Base-by-base conservation (phyloP, 306 rosid genomes). In the Lagenaria siceraria region DNA sequence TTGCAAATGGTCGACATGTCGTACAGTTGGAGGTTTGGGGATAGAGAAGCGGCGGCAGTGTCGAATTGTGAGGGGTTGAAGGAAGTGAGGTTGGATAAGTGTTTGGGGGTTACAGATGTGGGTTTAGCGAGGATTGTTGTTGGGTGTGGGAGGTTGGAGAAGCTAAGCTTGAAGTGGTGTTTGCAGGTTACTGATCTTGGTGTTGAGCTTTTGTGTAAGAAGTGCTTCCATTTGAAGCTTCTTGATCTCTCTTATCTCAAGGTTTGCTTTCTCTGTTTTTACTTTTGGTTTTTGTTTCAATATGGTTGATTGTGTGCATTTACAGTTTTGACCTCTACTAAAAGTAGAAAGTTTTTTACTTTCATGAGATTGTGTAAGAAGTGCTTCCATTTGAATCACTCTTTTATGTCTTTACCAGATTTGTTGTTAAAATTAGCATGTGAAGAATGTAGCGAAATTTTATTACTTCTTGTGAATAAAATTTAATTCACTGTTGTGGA, bases 131-230 rank as follows among this genome's bases (percentile, higher is more conserved):
- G 76, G 76, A 87, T 87, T 17, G 91, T 84, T 5, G 79, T 89
- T 42, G 85, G 86, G 49, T 89, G 93, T 83, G 76, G 80, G 53
- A 71, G 0, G 0, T 83, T 89, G 83, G 89, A 87, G 84, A 84
- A 10, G 22, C 62, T 89, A 18, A 87, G 93, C 64, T 81, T 89
- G 85, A 89, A 89, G 70, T 89, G 93, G 93, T 89, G 91, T 78
- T 66, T 86, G 71, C 88, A 89, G 86, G 86, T 89, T 79, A 86
- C 93, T 84, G 89, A 87, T 86, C 71, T 89, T 79, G 93, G 89
- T 24, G 77, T 89, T 62, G 85, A 87, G 49, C 89, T 89, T 76
- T 87, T 87, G 73, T 87, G 87, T 78, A 89, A 86, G 72, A 89
- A 89, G 62, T 87, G 93, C 81, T 70, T 82, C 48, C 71, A 81